Percentiles rank a stretch among this genome's conserved stretches.
phyloP scores from a whole-genome alignment of 495 filamentous ascomycete species.

The Friedmanniomyces simplex region DNA sequence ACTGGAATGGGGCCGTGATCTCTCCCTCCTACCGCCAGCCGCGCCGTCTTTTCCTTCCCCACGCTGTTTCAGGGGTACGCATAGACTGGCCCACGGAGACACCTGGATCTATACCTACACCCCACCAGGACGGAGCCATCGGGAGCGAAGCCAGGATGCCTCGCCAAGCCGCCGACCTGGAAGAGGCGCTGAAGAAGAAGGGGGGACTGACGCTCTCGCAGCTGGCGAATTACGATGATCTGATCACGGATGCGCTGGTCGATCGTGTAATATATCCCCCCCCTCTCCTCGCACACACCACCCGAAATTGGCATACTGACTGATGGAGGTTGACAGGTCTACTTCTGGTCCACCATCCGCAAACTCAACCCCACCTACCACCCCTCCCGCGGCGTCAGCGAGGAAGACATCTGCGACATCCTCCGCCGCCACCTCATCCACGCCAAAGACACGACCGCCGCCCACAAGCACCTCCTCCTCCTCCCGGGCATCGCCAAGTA shows the following conservation, averaged over 20 bases:
- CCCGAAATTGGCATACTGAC: background rate
- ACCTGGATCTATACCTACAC: background rate
- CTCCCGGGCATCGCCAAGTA: constrained; percentile 67
- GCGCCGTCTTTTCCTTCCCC: background rate
- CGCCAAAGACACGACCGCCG: constrained; percentile 53
- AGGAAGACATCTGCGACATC: constrained; percentile 70
- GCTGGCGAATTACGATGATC: constrained; percentile 86
- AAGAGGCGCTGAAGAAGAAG: constrained; percentile 38
- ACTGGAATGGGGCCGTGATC: background rate
- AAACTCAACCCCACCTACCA: constrained; percentile 80
- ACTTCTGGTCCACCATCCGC: constrained; percentile 89
- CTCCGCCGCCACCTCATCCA: constrained; percentile 64
- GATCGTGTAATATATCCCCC: constrained; percentile 60
- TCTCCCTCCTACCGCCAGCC: background rate
- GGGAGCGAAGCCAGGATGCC: constrained; percentile 9
- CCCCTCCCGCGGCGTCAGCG: constrained; percentile 65
- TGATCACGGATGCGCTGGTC: constrained; percentile 89
- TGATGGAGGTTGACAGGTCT: constrained; percentile 47
- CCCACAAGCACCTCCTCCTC: constrained; percentile 60
- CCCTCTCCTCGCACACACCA: constrained; percentile 7
- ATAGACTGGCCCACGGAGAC: background rate
- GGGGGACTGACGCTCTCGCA: constrained; percentile 73
- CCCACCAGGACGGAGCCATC: background rate
- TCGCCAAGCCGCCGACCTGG: constrained; percentile 17
- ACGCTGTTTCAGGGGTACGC: background rate